Evolutionary conservation across 2,329 filamentous ascomycete genomes (phyloP).

Genomic region (Paraconiothyrium brasiliense): DNA sequence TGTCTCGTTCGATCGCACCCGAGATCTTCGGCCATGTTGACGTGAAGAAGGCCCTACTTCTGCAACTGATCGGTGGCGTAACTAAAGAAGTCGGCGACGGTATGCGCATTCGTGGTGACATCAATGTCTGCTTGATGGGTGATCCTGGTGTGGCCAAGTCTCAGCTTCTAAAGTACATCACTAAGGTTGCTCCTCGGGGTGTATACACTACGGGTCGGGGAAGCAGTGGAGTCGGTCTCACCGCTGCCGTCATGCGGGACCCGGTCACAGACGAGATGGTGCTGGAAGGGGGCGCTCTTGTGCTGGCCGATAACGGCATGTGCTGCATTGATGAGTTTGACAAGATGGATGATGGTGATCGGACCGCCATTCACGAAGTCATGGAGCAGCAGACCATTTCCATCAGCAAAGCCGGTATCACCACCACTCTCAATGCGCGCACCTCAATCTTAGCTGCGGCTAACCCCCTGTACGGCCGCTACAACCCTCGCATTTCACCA

Average conservation of each 20-base stretch:
- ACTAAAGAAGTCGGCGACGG: conserved; percentile 97
- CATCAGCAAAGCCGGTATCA: conserved; percentile 92
- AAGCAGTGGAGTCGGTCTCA: conserved; percentile 83
- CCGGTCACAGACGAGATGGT: conserved; percentile 87
- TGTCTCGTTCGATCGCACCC: conserved; percentile 94
- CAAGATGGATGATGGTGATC: conserved; percentile 87
- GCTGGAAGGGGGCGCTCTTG: conserved; percentile 80
- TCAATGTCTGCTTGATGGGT: conserved; percentile 99
- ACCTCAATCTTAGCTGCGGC: conserved; percentile 96
- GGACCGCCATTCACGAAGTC: conserved; percentile 85
- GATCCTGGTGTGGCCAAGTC: conserved; percentile 99
- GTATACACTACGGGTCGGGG: conserved; percentile 85
- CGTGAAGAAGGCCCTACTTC: conserved; percentile 96
- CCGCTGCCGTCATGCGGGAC: conserved; percentile 83
- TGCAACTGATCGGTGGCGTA: conserved; percentile 94
- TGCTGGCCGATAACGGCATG: conserved; percentile 83
- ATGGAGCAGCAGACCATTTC: conserved; percentile 91
- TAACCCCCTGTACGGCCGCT: conserved; percentile 96
- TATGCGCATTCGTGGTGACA: conserved; percentile 98
- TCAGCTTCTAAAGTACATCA: conserved; percentile 97
- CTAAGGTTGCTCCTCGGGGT: conserved; percentile 94
- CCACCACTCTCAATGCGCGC: conserved; percentile 93
- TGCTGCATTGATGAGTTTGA: conserved; percentile 90
- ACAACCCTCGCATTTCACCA: conserved; percentile 96
- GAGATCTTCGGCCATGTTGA: conserved; percentile 97